These are phyloP conservation scores for Yarrowia sp. DNA, from an alignment of 805 yeast genomes.

Conservation along the genomic window DNA sequence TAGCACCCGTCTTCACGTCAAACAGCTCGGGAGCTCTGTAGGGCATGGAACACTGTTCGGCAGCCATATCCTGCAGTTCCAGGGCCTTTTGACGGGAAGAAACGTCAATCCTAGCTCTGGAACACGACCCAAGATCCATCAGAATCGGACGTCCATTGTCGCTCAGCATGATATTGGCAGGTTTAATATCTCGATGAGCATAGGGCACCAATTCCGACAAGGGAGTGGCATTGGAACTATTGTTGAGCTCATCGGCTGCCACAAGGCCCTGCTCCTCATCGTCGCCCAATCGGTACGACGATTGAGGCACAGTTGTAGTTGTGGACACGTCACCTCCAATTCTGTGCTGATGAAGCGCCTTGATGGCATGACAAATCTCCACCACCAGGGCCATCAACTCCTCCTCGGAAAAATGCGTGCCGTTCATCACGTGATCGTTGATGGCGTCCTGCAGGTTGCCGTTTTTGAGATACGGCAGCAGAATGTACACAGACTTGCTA, in stretches of 20 bases:
- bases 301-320: slow-evolving; percentile 3
- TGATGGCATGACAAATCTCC: slow-evolving; percentile 77
- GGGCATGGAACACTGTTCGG: slow-evolving; percentile 83
- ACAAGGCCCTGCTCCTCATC: slow-evolving; percentile 46
- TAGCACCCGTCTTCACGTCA: slow-evolving; percentile 72
- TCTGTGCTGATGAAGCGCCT: slow-evolving; percentile 68
- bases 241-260: slow-evolving; percentile 46
- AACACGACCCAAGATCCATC: slow-evolving; percentile 83
- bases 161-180: slow-evolving; percentile 84
- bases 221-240: slow-evolving; percentile 57
- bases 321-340: slow-evolving; percentile 34
- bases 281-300: slow-evolving; percentile 17
- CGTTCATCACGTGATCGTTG: slow-evolving; percentile 65
- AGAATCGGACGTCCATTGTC: slow-evolving; percentile 78
- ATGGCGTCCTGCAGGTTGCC: slow-evolving; percentile 86
- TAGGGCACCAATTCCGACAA: slow-evolving; percentile 66
- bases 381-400: slow-evolving; percentile 68
- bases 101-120: slow-evolving; percentile 63
- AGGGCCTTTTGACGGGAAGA: slow-evolving; percentile 73
- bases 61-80: slow-evolving; percentile 78
- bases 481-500: slow-evolving; percentile 74
- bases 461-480: slow-evolving; percentile 76
- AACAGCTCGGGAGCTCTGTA: slow-evolving; percentile 91
- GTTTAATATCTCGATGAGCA: slow-evolving; percentile 88
- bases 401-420: slow-evolving; percentile 60